Base-by-base conservation (phyloP, 2,329 filamentous ascomycete genomes). In the Hypoxylon sp. region DNA sequence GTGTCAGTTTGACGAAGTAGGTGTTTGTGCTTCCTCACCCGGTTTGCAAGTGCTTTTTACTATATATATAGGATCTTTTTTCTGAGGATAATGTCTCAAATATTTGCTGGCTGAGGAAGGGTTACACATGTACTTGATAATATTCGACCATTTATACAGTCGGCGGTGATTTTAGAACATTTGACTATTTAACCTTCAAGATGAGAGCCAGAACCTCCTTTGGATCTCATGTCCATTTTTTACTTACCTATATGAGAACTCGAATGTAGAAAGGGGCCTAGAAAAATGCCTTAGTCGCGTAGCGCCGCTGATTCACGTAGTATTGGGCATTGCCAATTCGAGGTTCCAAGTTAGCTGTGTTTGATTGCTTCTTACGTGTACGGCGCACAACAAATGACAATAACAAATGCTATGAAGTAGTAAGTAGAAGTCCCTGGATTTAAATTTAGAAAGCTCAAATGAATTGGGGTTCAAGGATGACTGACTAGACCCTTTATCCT, bases 351-450 rank as follows among this genome's bases (percentile, higher is more conserved):
- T 31, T 31, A 31, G 6, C 6, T 31, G 29, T 31, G 29, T 31
- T 31, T 31, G 29, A 22, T 44, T 44, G 39, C 17, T 44, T 44
- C 39, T 11, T 44, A 44, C 39, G 39, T 44, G 39, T 44, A 17
- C 19, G 11, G 17, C 17, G 13, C 17, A 44, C 39, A 44, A 44
- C 39, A 44, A 44, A 8, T 17, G 39, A 44, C 39, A 17, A 42
- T n/a, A 42, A 11, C 39, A 22, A 44, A 44, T 44, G 17, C 39
- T 11, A 22, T 19, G 17, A 10, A 10, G 39, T 11, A 17, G 17
- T 22, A 22, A 44, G n/a, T 44, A 22, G 39, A 44, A 44, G 39
- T 44, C 39, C 9, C 17, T 11, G 9, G 39, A 44, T n/a, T 44
- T 44, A 11, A 5, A 44, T 6, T 31, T 33, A 3, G 8, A 29